These are phyloP conservation scores for Saccharomycopsis schoenii DNA, from an alignment of 805 yeast species.

Conservation along the genomic window DNA sequence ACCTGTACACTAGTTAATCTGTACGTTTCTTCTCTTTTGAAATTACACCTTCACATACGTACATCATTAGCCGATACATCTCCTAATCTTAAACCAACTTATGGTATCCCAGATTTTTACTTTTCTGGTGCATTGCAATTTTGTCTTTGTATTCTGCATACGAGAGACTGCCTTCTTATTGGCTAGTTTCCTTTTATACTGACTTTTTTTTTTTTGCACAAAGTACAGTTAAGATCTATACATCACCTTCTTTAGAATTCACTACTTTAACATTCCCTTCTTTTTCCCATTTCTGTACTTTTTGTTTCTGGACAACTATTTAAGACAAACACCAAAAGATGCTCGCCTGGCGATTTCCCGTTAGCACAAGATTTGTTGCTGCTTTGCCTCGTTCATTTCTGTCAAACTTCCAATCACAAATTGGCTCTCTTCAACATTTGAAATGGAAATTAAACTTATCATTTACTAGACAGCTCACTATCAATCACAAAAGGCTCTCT, in stretches of 20 bases:
- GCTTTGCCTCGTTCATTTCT: neutral
- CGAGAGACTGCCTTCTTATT: too few relatives aligned
- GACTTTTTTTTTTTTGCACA: too few relatives aligned
- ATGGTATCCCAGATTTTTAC: too few relatives aligned
- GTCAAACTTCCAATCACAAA: neutral
- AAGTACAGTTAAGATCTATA: too few relatives aligned
- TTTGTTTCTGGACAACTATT: too few relatives aligned
- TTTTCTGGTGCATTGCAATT: too few relatives aligned
- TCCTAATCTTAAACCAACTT: neutral
- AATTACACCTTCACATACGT: neutral
- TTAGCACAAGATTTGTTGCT: neutral
- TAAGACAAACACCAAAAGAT: neutral
- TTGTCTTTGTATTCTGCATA: too few relatives aligned
- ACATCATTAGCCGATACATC: neutral
- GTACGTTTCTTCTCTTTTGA: neutral
- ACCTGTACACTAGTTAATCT: too few relatives aligned
- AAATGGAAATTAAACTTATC: neutral
- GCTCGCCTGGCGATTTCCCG: neutral
- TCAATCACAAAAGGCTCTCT: constrained; percentile 5
- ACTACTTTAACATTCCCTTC: too few relatives aligned
- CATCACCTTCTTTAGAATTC: too few relatives aligned
- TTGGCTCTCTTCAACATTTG: neutral
- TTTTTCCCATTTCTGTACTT: too few relatives aligned
- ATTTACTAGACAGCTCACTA: neutral
- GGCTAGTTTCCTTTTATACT: too few relatives aligned